Conservation (phyloP, 2,329 filamentous ascomycete species). For the Exophiala calicioides region DNA sequence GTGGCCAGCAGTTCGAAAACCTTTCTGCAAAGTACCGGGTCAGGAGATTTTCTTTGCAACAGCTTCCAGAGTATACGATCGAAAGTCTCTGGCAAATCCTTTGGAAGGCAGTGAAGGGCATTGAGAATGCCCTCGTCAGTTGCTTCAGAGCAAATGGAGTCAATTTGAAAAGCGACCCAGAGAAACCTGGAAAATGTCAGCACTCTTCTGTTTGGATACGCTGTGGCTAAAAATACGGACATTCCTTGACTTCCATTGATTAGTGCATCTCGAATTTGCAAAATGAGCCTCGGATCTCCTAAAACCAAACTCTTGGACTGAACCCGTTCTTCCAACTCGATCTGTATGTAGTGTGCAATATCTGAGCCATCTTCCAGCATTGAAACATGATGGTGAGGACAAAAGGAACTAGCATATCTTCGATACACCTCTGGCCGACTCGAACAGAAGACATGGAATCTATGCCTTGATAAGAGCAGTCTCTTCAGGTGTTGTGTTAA, state of each 20-base stretch:
- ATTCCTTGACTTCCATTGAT: conserved; percentile 24
- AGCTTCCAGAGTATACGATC: conserved; percentile 11
- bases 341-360: conserved; percentile 23
- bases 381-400: conserved; percentile 8
- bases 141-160: conserved; percentile 25
- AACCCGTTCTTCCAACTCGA: conserved; percentile 12
- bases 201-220: background rate
- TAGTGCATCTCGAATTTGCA: conserved; percentile 19
- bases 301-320: conserved; percentile 9
- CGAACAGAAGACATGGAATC: conserved; percentile 22
- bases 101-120: conserved; percentile 18
- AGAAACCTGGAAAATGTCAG: conserved; percentile 25
- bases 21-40: conserved; percentile 6
- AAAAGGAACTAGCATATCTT: conserved; percentile 3
- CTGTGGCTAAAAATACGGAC: conserved; percentile 18
- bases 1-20: conserved; percentile 14
- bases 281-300: conserved; percentile 22
- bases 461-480: background rate
- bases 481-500: conserved; percentile 8
- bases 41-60: background rate
- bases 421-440: conserved; percentile 25
- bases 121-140: conserved; percentile 25
- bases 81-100: conserved; percentile 13
- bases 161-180: conserved; percentile 25
- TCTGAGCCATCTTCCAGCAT: conserved; percentile 15